Base-by-base conservation (phyloP, 202 grass and related monocot genomes). In the Musa balbisiana region DNA sequence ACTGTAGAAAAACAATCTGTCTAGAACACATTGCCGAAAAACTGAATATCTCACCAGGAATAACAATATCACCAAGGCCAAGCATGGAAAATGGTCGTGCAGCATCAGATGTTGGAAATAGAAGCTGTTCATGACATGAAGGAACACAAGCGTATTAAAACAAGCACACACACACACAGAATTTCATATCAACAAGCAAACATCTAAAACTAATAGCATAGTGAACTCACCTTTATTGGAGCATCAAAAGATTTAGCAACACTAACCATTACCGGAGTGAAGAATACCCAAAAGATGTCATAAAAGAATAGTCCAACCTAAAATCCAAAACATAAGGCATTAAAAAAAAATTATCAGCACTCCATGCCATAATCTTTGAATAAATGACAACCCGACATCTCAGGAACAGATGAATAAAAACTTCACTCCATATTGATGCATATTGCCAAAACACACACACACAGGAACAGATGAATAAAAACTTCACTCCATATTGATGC, bases 211-310 rank as follows among this genome's bases (percentile, higher is more conserved):
- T 43, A 43, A 51, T 6, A 27, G 49, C 24, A 17, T 19, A 55
- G 63, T 43, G 16, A 26, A 73, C 78, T 49, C 55, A 92, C 88
- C 95, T 94, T 98, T 84, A 98, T 98, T 0, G 95, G 95, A 73
- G 91, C 95, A 90, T 98, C 88, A 89, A 98, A 90, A 66, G 95
- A 98, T 90, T 98, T 93, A 76, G 91, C 89, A 84, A 92, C 95
- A 78, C 87, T 98, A 82, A 88, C 87, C 88, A 94, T 98, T 75
- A 93, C 91, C 16, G 94, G 91, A 64, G 94, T 98, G 79, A 98
- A 98, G 73, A 98, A 98, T 11, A 98, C 94, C 91, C 94, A 98
- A 75, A 98, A 98, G 60, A 98, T 89, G 67, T 93, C 94, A 82
- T 98, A 98, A 65, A 89, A 79, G 82, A 98, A 98, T 72, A 93